A percentile compares a stretch with the other conserved stretches of the same genome.
Conservation (phyloP, 1,284 basidiomycete species). For the Ustilago nuda region DNA sequence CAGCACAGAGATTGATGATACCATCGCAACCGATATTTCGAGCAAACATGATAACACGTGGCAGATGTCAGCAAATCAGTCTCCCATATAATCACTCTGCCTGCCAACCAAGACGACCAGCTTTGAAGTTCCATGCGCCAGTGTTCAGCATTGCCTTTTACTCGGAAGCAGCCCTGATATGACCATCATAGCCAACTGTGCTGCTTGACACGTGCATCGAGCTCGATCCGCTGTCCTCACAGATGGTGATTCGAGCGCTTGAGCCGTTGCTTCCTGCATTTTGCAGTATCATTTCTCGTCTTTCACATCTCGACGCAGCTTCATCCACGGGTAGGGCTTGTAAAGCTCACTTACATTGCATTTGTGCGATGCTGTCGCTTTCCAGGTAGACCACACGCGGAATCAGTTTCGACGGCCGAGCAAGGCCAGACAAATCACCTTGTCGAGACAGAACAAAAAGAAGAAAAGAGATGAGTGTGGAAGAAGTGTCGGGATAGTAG, state of each 20-base stretch:
- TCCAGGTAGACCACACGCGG: not conserved
- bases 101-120: not conserved
- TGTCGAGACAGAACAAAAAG: not conserved
- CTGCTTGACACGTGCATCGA: conserved; percentile 37
- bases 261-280: conserved; percentile 29
- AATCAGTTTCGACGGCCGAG: not conserved
- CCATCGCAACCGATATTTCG: not conserved
- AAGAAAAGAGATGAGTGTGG: conserved; percentile 1
- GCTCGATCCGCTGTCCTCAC: not conserved
- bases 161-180: conserved; percentile 17
- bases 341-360: conserved; percentile 27
- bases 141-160: conserved; percentile 56
- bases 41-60: not conserved
- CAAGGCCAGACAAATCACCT: not conserved
- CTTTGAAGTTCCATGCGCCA: not conserved
- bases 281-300: conserved; percentile 1
- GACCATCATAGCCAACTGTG: not conserved
- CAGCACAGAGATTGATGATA: not conserved
- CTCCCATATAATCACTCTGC: not conserved
- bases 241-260: not conserved
- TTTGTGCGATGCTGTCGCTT: not conserved
- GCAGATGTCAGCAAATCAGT: not conserved
- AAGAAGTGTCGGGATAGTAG: conserved; percentile 48
- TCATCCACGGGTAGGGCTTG: not conserved
- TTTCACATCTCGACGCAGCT: not conserved